These are phyloP conservation scores for Thamnidium elegans DNA, from an alignment of 192 early-diverging fungal genomes.

Conservation along the genomic window DNA sequence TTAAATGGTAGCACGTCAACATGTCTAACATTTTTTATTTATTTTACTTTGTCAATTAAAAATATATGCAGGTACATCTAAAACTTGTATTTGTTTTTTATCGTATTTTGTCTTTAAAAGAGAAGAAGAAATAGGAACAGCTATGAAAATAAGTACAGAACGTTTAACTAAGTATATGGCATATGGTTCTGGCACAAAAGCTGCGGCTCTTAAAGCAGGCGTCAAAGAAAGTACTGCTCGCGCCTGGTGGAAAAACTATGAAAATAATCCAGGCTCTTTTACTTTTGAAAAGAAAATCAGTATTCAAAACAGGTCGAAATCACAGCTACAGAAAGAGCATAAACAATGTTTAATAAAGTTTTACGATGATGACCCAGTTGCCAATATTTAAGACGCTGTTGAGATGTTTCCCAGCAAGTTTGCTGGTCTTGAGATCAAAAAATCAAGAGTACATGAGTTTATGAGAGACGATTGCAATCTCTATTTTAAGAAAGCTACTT, in stretches of 20 bases:
- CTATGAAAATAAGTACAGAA: not conserved
- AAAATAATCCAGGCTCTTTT: not conserved
- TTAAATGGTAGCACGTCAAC: too few relatives aligned
- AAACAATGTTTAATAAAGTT: not conserved
- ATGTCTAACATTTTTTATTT: too few relatives aligned
- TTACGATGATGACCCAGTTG: not conserved
- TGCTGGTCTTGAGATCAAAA: slow-evolving; percentile 2
- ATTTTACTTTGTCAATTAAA: not conserved
- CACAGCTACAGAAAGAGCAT: not conserved
- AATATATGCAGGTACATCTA: not conserved
- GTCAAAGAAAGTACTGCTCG: not conserved
- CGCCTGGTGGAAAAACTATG: not conserved
- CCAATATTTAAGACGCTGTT: not conserved
- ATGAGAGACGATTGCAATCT: slow-evolving; percentile 10
- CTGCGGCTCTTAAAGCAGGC: not conserved
- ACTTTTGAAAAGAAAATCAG: not conserved
- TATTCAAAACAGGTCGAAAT: too few relatives aligned
- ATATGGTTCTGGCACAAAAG: too few relatives aligned
- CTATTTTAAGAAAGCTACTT: not conserved
- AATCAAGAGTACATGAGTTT: slow-evolving; percentile 11
- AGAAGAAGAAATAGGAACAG: not conserved
- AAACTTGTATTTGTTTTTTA: not conserved
- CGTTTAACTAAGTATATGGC: not conserved
- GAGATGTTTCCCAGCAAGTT: not conserved
- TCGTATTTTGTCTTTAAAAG: too few relatives aligned